Base-by-base conservation (phyloP, 768 basidiomycete genomes). In the Coprinopsis sp. region DNA sequence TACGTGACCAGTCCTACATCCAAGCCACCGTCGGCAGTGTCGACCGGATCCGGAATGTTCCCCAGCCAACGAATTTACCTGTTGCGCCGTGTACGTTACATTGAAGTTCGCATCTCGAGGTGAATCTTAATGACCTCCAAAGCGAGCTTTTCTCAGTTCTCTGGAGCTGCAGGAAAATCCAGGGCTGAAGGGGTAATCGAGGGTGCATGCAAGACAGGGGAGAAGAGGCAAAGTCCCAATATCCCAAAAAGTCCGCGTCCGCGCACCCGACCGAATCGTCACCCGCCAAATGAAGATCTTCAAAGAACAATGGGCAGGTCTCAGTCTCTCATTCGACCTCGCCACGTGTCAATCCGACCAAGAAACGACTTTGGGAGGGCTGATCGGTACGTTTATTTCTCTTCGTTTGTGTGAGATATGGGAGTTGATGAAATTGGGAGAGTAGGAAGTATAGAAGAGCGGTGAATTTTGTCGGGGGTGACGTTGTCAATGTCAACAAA, bases 11-110 rank as follows among this genome's bases (percentile, higher is more conserved):
- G 54, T 61, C 76, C 50, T 87, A 87, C 67, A 74, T 86, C 53
- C 87, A 94, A 65, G 87, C 74, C 6, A 73, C 96, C 50, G 75
- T 96, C 54, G 91, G 97, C 61, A 78, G 90, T 51, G 95, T 97
- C 60, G 87, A 89, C 59, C 86, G 92, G 46, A 81, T 97, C 38
- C 84, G 93, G 16, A 69, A 77, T 4, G 84, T 92, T 23, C 79
- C 91, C 34, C 84, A 85, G 43, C 82, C 85, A 5, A 72, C 61
- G 8, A 42, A 62, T 8, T 59, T 63, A 36, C 71, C 72, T 19
- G 52, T 56, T 10, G 50, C 55, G 33, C 75, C 75, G 12, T 77
- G 78, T 60, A 77, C 74, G 6, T 71, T 72, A 54, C 29, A 55
- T 18, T 68, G 73, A 1, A 37, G 64, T 2, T 77, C 77, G 51